Conservation (phyloP, 139 green algal species). For the Ostreobium quekettii region DNA sequence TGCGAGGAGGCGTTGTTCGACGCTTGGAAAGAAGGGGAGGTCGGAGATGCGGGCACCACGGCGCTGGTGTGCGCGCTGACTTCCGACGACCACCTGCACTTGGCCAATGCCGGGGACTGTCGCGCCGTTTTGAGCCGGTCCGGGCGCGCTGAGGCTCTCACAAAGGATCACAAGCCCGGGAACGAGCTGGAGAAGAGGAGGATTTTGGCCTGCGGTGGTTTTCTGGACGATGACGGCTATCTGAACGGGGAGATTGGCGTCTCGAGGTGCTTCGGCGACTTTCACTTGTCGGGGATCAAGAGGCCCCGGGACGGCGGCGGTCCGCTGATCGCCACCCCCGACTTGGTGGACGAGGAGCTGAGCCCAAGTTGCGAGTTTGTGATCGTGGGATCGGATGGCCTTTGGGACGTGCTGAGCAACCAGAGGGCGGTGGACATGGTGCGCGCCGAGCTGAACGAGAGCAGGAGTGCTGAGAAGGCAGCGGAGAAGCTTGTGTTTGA, state of each 20-base stretch:
- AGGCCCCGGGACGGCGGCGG: slow-evolving; percentile 19
- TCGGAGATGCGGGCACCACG: slow-evolving; percentile 79
- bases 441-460: neutral
- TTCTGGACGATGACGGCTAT: neutral
- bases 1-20: no score
- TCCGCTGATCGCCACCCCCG: slow-evolving; percentile 50
- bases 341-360: no score
- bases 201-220: slow-evolving; percentile 31
- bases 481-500: neutral
- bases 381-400: neutral
- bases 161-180: slow-evolving; percentile 32
- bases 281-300: slow-evolving; percentile 30
- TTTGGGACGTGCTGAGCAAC: slow-evolving; percentile 18
- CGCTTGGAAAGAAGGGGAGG: no score
- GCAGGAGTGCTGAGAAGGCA: neutral
- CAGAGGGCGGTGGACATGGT: neutral
- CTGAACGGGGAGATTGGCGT: slow-evolving; percentile 11
- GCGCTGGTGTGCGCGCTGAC: slow-evolving; percentile 81
- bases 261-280: slow-evolving; percentile 35
- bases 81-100: neutral
- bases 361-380: neutral
- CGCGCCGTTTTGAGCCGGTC: slow-evolving; percentile 29
- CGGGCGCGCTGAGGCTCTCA: slow-evolving; percentile 18
- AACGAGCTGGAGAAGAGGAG: slow-evolving; percentile 22
- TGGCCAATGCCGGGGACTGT: slow-evolving; percentile 23